phyloP scores from a whole-genome alignment of 2,329 filamentous ascomycete species.

The Stachybotrys chartarum region DNA sequence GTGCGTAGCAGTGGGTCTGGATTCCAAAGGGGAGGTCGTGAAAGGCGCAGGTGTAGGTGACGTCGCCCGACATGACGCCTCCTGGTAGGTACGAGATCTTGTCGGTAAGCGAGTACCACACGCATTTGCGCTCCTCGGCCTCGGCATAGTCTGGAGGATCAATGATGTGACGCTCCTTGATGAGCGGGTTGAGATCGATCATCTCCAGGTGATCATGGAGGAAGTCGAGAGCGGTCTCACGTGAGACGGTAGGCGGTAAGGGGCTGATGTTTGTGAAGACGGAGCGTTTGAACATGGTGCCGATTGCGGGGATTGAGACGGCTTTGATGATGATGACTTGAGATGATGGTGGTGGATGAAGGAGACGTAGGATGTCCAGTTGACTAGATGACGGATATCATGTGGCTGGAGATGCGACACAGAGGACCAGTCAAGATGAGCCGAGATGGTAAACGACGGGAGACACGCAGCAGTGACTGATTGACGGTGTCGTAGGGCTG shows the following conservation, averaged over 20 bases:
- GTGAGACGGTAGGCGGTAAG: slow-evolving; percentile 59
- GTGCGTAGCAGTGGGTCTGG: slow-evolving; percentile 78
- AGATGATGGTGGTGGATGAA: not conserved
- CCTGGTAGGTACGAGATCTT: slow-evolving; percentile 69
- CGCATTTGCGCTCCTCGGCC: slow-evolving; percentile 62
- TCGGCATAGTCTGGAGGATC: slow-evolving; percentile 58
- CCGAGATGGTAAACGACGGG: too few species aligned
- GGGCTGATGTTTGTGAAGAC: slow-evolving; percentile 75
- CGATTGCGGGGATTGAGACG: slow-evolving; percentile 8
- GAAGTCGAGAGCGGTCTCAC: slow-evolving; percentile 65
- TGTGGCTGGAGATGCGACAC: too few species aligned
- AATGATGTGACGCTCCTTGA: slow-evolving; percentile 64
- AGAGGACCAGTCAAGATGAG: not conserved
- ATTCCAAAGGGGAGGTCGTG: slow-evolving; percentile 65
- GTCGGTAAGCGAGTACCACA: slow-evolving; percentile 77
- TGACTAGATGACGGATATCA: too few species aligned
- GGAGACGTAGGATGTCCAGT: not conserved
- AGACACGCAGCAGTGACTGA: too few species aligned
- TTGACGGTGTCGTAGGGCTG: not conserved
- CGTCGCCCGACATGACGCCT: slow-evolving; percentile 54
- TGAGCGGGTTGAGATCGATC: slow-evolving; percentile 82
- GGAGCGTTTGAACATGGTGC: slow-evolving; percentile 59
- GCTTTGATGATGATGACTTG: not conserved
- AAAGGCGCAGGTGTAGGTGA: slow-evolving; percentile 76
- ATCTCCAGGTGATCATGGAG: slow-evolving; percentile 74